Conservation (phyloP, 2,329 filamentous ascomycete species). For the Hymenoscyphus infarciens region DNA sequence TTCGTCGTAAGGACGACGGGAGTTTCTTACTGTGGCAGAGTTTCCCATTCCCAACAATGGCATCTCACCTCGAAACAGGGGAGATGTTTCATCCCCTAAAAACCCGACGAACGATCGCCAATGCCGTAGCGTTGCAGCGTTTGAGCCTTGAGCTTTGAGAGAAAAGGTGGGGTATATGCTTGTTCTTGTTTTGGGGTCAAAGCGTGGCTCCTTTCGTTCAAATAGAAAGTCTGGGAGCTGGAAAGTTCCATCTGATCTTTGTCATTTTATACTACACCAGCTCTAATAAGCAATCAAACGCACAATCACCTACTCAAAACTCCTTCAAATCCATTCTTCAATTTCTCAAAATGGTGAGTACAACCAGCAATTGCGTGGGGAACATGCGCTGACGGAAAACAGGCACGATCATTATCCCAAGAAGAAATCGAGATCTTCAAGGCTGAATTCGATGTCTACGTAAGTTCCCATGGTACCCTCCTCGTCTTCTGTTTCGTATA, state of each 20-base stretch:
- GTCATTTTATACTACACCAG: not conserved
- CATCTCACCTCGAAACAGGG: not conserved
- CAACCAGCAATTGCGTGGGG: not conserved
- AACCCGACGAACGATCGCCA: slow-evolving; percentile 1
- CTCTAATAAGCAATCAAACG: not conserved
- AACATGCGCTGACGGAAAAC: not conserved
- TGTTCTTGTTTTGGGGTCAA: not conserved
- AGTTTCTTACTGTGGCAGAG: not conserved
- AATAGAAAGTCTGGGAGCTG: not conserved
- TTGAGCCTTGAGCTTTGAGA: not conserved
- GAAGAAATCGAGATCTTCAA: slow-evolving; percentile 28
- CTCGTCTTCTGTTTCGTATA: not conserved
- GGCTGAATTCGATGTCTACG: slow-evolving; percentile 29
- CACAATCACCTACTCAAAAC: no score
- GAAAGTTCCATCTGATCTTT: not conserved
- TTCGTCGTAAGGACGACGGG: no score
- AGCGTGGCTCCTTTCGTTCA: not conserved
- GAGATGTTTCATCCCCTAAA: not conserved
- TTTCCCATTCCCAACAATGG: not conserved
- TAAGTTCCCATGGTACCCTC: slow-evolving; percentile 8
- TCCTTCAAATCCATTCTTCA: not conserved
- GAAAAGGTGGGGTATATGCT: not conserved
- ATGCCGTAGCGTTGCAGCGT: not conserved
- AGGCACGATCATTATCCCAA: slow-evolving; percentile 16
- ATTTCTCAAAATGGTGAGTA: not conserved